Evolutionary conservation across 257 asterid species (phyloP), one percentile per base, ranked within the genome.

Genomic region (Solanum ossicruentum): DNA sequence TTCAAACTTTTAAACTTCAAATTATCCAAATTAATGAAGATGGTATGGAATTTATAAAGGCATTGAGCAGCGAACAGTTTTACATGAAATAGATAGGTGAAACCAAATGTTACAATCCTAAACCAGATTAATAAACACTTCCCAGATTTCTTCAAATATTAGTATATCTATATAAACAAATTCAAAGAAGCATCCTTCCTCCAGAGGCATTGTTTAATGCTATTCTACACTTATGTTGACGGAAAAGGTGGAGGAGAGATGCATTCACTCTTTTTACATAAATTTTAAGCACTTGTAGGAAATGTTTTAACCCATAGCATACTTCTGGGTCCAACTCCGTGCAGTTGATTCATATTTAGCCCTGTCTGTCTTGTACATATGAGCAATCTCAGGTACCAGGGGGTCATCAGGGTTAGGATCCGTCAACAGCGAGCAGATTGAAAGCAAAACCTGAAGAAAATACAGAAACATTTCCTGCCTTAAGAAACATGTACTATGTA

Each of bases 261-360:
- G 12, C 2, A 57, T 61, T 16, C 71, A 41, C 18, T 61, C 57
- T 82, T 58, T 66, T 41, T 82, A 82, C 56, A 41, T 18, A 61
- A 45, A 82, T 61, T 51, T 47, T 47, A 77, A 51, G 63, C 39
- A 57, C 77, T 36, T 17, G 12, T 51, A 23, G 16, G 71, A 21
- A 66, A 16, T 20, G 47, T 16, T 26, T 81, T 75, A 85, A 75
- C 87, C 87, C 87, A 75, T 78, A 66, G 87, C 84, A 13, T 85
- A 85, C 84, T 85, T 85, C 70, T 85, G 87, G 75, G 87, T 78
- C 87, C 87, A 85, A 71, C 87, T 85, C 80, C 87, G 75, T 16
- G 84, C 84, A 51, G 87, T 63, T 78, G 83, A 28, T 57, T 85
- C 87, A 3, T 85, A 85, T 71, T 85, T 85, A 3, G 58, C 87